Conservation (phyloP, 2,329 filamentous ascomycete genomes). For the Didymellaceae sp. region DNA sequence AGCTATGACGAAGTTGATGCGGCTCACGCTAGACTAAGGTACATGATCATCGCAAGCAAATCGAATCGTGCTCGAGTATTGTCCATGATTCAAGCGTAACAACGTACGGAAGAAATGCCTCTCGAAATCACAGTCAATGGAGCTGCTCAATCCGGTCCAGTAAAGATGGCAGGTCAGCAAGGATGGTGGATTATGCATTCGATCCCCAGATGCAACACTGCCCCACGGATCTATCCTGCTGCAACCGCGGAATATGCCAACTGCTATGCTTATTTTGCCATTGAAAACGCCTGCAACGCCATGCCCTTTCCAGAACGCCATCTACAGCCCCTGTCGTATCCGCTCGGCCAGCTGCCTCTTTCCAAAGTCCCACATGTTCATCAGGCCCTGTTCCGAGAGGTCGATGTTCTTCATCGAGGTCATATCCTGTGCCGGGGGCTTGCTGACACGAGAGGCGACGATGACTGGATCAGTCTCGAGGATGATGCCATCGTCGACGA, state of each 20-base stretch:
- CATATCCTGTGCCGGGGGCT: constrained; percentile 87
- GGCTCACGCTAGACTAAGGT: constrained; percentile 8
- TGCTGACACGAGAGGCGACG: constrained; percentile 89
- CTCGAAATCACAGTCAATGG: neutral
- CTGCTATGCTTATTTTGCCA: constrained; percentile 28
- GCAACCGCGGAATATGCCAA: constrained; percentile 15
- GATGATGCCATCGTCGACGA: constrained; percentile 75
- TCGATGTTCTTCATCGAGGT: constrained; percentile 90
- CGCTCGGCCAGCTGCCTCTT: constrained; percentile 90
- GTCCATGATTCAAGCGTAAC: neutral
- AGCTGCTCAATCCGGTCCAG: constrained; percentile 3
- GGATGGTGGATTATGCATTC: constrained; percentile 8
- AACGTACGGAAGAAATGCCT: too few relatives aligned
- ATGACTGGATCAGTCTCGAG: constrained; percentile 96
- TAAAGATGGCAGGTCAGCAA: too few relatives aligned
- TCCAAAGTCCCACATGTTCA: constrained; percentile 92
- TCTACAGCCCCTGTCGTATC: constrained; percentile 73
- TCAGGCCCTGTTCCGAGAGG: constrained; percentile 91
- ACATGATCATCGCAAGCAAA: too few relatives aligned
- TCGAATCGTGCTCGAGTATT: too few relatives aligned
- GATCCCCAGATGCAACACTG: constrained; percentile 8
- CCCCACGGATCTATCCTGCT: constrained; percentile 19
- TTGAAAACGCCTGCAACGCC: constrained; percentile 44
- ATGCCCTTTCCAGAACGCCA: constrained; percentile 20
- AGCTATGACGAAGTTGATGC: constrained; percentile 39